Conservation (phyloP, 140 eudicot species). For the Anethum foeniculum region DNA sequence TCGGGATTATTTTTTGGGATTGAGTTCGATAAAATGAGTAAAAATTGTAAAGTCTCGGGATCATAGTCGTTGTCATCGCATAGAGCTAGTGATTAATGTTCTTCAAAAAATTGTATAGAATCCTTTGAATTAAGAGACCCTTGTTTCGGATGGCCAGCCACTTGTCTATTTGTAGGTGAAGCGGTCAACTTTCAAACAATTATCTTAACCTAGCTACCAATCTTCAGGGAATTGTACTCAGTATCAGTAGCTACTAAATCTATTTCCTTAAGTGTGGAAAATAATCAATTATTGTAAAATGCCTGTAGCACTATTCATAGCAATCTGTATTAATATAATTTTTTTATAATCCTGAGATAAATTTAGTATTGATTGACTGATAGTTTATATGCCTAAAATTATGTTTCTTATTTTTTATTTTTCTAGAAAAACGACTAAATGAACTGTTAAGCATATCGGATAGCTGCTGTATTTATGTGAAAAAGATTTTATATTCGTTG, state of each 20-base stretch:
- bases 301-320: background rate
- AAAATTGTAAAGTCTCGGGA: background rate
- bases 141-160: too few relatives aligned
- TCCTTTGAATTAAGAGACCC: background rate
- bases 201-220: background rate
- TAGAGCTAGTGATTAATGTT: background rate
- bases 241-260: background rate
- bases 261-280: background rate
- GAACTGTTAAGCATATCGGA: background rate
- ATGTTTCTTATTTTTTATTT: background rate
- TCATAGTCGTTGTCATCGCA: background rate
- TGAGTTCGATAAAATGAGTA: background rate
- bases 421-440: background rate
- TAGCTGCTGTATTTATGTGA: background rate
- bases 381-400: background rate
- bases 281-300: background rate
- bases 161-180: too few relatives aligned
- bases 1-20: background rate
- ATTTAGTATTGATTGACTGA: background rate
- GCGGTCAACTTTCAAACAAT: background rate
- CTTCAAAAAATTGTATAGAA: background rate
- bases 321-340: background rate
- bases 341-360: too few relatives aligned
- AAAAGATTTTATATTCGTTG: background rate
- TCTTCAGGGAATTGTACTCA: background rate